These are phyloP conservation scores for Penicillium sp. DNA, from an alignment of 2,329 filamentous ascomycete genomes.

Conservation along the genomic window DNA sequence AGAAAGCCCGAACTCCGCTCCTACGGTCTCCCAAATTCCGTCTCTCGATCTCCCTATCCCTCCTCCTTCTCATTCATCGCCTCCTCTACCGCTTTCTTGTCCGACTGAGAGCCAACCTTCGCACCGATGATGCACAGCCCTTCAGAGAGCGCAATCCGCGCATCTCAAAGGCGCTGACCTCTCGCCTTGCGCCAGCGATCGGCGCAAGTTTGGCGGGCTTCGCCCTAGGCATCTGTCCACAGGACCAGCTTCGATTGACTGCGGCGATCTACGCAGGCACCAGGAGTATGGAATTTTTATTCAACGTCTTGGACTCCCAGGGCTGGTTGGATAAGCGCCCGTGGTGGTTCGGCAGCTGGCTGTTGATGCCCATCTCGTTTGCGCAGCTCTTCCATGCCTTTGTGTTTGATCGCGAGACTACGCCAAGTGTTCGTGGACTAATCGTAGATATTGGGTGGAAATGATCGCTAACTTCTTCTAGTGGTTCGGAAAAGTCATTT, in stretches of 20 bases:
- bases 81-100: conserved; percentile 86
- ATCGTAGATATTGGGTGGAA: conserved; percentile 19
- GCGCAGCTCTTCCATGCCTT: conserved; percentile 73
- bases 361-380: conserved; percentile 71
- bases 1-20: conserved; percentile 39
- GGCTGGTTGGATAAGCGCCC: conserved; percentile 66
- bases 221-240: conserved; percentile 71
- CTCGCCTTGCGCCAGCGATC: conserved; percentile 78
- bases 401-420: conserved; percentile 72
- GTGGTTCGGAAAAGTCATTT: conserved; percentile 62
- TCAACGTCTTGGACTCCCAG: conserved; percentile 75
- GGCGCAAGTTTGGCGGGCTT: conserved; percentile 84
- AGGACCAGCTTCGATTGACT: conserved; percentile 68
- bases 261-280: conserved; percentile 79
- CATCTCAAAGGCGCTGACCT: conserved; percentile 71
- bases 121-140: conserved; percentile 72
- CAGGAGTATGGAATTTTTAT: conserved; percentile 77
- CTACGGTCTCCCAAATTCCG: conserved; percentile 64
- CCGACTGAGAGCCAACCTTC: conserved; percentile 71
- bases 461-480: conserved; percentile 23
- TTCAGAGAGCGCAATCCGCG: conserved; percentile 81
- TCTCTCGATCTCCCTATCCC: conserved; percentile 75
- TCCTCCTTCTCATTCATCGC: conserved; percentile 83
- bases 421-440: conserved; percentile 53
- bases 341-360: conserved; percentile 81